Conservation (phyloP, 805 yeast species). For the Diddensiella santjacobensis region DNA sequence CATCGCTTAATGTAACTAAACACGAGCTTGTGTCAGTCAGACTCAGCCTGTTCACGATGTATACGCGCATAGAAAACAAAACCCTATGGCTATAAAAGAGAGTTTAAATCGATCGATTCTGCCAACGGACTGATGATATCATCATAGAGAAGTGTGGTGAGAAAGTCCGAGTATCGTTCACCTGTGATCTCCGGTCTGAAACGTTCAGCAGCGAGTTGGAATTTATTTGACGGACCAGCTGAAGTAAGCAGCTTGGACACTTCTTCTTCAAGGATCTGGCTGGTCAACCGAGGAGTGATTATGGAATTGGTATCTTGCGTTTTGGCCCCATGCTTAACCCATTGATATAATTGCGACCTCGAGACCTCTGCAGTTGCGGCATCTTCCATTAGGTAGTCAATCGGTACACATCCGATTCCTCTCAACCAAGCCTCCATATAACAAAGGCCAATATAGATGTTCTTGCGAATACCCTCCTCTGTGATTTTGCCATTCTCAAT, state of each 20-base stretch:
- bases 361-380: slow-evolving; percentile 75
- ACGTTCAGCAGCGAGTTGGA: slow-evolving; percentile 50
- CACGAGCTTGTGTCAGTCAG: too few species aligned
- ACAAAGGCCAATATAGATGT: slow-evolving; percentile 57
- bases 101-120: background rate
- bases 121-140: slow-evolving; percentile 35
- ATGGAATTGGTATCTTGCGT: slow-evolving; percentile 47
- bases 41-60: too few species aligned
- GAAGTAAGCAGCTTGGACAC: slow-evolving; percentile 43
- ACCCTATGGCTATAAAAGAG: background rate
- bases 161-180: slow-evolving; percentile 57
- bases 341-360: slow-evolving; percentile 64
- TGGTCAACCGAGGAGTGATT: slow-evolving; percentile 48
- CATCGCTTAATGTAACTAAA: too few species aligned
- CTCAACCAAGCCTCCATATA: slow-evolving; percentile 72
- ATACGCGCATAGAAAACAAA: too few species aligned
- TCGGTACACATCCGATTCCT: slow-evolving; percentile 66
- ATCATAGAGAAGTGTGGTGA: slow-evolving; percentile 59
- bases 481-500: slow-evolving; percentile 56
- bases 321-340: slow-evolving; percentile 58
- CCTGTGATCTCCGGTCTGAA: slow-evolving; percentile 58
- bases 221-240: slow-evolving; percentile 45
- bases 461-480: slow-evolving; percentile 59
- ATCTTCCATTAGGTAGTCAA: slow-evolving; percentile 69
- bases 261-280: slow-evolving; percentile 51